A percentile compares a stretch with the other conserved stretches of the same genome.
Evolutionary conservation across 441 rosid genomes (phyloP).

Genomic region (Biscutella laevigata): DNA sequence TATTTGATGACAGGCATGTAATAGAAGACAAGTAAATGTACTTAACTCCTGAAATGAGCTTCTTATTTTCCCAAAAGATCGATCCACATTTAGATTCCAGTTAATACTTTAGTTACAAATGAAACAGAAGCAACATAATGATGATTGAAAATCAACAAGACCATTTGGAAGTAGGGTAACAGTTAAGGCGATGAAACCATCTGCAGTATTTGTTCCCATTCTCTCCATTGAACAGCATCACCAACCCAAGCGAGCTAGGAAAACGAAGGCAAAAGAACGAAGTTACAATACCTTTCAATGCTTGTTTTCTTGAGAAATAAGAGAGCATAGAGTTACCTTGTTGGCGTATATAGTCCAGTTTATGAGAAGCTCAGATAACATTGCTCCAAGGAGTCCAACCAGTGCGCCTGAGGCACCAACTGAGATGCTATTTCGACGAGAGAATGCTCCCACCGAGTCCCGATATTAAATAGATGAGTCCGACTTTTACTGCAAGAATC

Average conservation of each 20-base stretch:
- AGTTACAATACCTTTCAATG: too few relatives aligned
- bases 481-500: slow-evolving; percentile 72
- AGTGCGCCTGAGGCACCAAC: slow-evolving; percentile 97
- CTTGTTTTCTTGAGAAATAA: too few relatives aligned
- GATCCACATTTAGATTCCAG: neutral
- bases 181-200: slow-evolving; percentile 73
- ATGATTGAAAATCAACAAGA: slow-evolving; percentile 37
- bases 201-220: slow-evolving; percentile 62
- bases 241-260: too few relatives aligned
- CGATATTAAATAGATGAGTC: slow-evolving; percentile 57
- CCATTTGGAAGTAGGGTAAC: slow-evolving; percentile 74
- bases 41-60: neutral
- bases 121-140: neutral
- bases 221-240: slow-evolving; percentile 68
- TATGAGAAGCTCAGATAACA: slow-evolving; percentile 82
- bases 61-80: neutral
- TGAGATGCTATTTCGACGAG: slow-evolving; percentile 47
- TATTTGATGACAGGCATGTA: slow-evolving; percentile 10
- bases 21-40: neutral
- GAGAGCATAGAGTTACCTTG: slow-evolving; percentile 34
- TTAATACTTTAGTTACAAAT: neutral
- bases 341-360: slow-evolving; percentile 85
- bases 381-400: slow-evolving; percentile 89
- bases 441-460: slow-evolving; percentile 78
- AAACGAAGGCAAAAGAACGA: too few relatives aligned